Percentiles rank a stretch among this genome's conserved stretches.
Conservation (phyloP, 352 stramenopile species). For the Aphanomyces cochlioides region DNA sequence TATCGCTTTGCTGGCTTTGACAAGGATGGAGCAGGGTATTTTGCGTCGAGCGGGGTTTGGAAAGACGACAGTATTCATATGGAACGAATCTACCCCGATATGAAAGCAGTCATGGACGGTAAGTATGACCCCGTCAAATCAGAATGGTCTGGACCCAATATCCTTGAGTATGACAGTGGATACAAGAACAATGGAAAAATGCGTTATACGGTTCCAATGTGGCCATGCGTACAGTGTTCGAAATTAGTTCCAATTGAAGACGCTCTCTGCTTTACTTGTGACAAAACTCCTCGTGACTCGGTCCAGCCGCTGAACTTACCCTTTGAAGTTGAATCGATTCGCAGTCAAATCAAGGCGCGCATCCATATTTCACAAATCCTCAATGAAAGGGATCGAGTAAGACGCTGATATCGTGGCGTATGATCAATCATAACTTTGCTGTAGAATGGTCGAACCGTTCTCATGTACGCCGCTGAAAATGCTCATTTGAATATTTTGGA, state of each 20-base stretch:
- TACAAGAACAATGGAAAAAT: neutral
- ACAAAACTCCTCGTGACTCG: neutral
- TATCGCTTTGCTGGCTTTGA: slow-evolving; percentile 14
- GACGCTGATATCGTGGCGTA: too few relatives aligned
- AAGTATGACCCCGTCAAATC: slow-evolving; percentile 10
- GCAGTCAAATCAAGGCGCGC: too few relatives aligned
- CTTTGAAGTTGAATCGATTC: too few relatives aligned
- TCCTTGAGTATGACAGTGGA: too few relatives aligned
- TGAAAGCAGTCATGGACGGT: neutral
- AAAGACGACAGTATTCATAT: slow-evolving; percentile 9
- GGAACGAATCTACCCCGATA: slow-evolving; percentile 7
- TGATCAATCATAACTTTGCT: too few relatives aligned
- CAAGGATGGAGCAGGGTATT: neutral
- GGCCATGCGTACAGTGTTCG: slow-evolving; percentile 11
- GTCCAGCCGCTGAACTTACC: too few relatives aligned
- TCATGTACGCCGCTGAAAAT: neutral
- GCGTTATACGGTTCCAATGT: slow-evolving; percentile 14
- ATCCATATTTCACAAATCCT: too few relatives aligned
- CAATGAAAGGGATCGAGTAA: too few relatives aligned
- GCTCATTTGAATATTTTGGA: slow-evolving; percentile 13
- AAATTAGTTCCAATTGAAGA: slow-evolving; percentile 9
- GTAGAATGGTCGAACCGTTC: too few relatives aligned
- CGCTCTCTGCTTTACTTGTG: slow-evolving; percentile 12
- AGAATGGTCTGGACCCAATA: neutral
- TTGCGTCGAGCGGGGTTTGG: slow-evolving; percentile 12